Percentiles rank a stretch among this genome's conserved stretches.
These are phyloP conservation scores for Coemansia sp. DNA, from an alignment of 192 early-diverging fungal species.

Conservation along the genomic window DNA sequence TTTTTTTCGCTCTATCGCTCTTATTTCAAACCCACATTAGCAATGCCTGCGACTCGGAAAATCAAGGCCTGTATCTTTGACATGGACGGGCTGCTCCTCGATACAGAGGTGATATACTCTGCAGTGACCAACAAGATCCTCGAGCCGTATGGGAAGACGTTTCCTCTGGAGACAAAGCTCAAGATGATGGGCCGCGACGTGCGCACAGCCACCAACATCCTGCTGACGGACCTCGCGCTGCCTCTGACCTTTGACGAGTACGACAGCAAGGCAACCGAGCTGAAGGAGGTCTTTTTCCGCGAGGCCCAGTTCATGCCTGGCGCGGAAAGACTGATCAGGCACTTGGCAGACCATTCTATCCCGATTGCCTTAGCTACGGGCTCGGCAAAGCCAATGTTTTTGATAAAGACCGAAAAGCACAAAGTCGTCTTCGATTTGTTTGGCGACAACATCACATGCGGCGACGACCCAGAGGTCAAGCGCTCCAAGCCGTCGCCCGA, in stretches of 20 bases:
- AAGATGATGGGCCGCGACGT: conserved; percentile 70
- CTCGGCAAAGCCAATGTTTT: conserved; percentile 71
- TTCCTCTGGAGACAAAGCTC: conserved; percentile 65
- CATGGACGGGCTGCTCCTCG: conserved; percentile 78
- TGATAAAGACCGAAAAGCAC: conserved; percentile 68
- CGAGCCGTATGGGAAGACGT: conserved; percentile 65
- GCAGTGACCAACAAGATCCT: conserved; percentile 82
- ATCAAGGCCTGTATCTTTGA: conserved; percentile 74
- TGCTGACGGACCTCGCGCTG: conserved; percentile 65
- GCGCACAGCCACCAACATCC: conserved; percentile 52
- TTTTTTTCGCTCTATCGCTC: not conserved
- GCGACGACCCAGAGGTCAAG: conserved; percentile 77
- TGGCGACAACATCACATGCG: conserved; percentile 72
- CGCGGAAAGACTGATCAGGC: conserved; percentile 64
- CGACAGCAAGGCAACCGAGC: conserved; percentile 56
- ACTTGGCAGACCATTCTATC: conserved; percentile 67
- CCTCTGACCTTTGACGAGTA: conserved; percentile 83
- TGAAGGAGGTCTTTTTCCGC: conserved; percentile 60
- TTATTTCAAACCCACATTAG: not conserved
- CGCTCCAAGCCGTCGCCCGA: conserved; percentile 90
- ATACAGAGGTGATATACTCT: conserved; percentile 89
- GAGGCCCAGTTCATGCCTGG: conserved; percentile 64
- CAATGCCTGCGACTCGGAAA: conserved; percentile 20
- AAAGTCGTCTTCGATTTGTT: conserved; percentile 74
- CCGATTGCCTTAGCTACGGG: conserved; percentile 84